Base-by-base conservation (phyloP, 306 rosid species). In the Hippophae tibetana region DNA sequence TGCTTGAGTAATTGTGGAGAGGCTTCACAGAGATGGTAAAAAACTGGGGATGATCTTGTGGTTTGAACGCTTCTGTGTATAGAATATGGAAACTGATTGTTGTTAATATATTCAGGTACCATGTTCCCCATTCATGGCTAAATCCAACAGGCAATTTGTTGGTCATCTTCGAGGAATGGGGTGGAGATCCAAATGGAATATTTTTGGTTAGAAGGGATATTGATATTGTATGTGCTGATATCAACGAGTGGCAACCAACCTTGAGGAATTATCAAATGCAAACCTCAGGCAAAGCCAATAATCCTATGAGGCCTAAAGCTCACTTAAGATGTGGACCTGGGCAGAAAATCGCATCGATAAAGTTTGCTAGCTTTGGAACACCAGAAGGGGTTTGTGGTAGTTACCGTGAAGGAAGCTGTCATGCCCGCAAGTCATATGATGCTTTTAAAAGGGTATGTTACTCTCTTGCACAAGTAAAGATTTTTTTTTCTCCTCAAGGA, bases 21-120 rank as follows among this genome's bases (percentile, higher is more conserved):
- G 78, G 78, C 99, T 64, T 88, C 99, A 61, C 99, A 93, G 69
- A 73, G 94, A 88, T 93, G 99, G 99, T 93, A 64, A 78, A 87
- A 61, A 64, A 72, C 47, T 23, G 38, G 38, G 41, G 3, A 3
- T 18, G 18, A 52, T 18, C 60, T 55, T 53, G 23, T 67, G 26
- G 10, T 45, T 42, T 8, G 10, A 18, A 18, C 57, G 57, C 47
- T 66, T 64, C 53, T 3, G n/a, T 13, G 56, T 8, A 23, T 63
- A 51, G 48, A 61, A 54, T 68, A 25, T 26, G 43, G 56, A 52
- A 60, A 76, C 66, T 70, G 56, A 65, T 46, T 11, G 31, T 52
- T 62, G 47, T 64, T 62, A 49, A 50, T 72, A 42, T 51, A 75
- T 79, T 73, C 81, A 92, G 99, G 99, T 88, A 92, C 55, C 99